Base-by-base conservation (phyloP, 1,139 yeast genomes). In the Suzukiozyma palmioleophila region DNA sequence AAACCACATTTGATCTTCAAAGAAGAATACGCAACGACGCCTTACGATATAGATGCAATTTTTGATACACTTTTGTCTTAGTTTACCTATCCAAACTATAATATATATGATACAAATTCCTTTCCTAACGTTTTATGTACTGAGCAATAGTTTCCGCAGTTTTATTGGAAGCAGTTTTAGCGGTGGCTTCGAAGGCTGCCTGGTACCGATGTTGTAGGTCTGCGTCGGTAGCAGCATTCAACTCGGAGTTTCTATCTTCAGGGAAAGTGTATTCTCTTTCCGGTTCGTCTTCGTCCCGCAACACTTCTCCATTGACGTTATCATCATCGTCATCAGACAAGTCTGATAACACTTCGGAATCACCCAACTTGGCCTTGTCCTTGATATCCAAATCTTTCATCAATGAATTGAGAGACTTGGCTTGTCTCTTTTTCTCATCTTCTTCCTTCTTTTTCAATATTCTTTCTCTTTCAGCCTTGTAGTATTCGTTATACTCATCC, bases 401-500 rank as follows among this genome's bases (percentile, higher is more conserved):
- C 50, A 94, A 69, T 44, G 79, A 74, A 34, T 77, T 72, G 53
- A 94, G 66, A 18, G 84, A 83, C 48, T 79, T 75, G 27, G 87
- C 82, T 62, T 88, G 89, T 52, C 83, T 74, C 53, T 72, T 68
- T 57, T 81, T 79, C 51, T 85, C 95, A 41, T 79, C 81, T 40
- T 82, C 84, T 49, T 84, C 88, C 55, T 88, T 86, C 50, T 85
- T 79, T 58, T 83, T 78, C 44, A 85, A 57, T 21, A 92, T 79
- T 51, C 86, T 71, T 42, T 92, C 97, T 52, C 97, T 77, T 62
- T 94, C 98, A 3, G 84, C 81, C 54, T 81, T 80, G 59, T 92
- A 94, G 54, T 71, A 90, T 43, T 80, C 79, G 45, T 89, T 80
- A 62, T 84, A 94, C 62, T 94, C 98, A 29, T 82, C 88, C 32